Conservation (phyloP, 495 filamentous ascomycete species). For the Bacidia rubella region DNA sequence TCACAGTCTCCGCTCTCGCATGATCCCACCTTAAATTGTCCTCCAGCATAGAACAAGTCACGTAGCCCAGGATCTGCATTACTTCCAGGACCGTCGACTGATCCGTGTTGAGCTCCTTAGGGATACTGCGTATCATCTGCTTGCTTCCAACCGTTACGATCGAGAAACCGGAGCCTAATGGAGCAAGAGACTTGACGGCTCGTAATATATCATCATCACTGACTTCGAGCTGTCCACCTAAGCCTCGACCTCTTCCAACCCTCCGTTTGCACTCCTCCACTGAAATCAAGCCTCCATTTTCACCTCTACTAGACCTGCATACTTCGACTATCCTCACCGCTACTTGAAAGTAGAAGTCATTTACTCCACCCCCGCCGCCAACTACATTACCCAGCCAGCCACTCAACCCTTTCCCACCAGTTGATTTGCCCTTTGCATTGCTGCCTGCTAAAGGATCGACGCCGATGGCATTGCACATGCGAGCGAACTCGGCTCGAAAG, state of each 20-base stretch:
- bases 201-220: slow-evolving; percentile 81
- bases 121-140: slow-evolving; percentile 81
- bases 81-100: slow-evolving; percentile 85
- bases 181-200: slow-evolving; percentile 75
- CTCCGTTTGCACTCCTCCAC: slow-evolving; percentile 66
- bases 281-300: slow-evolving; percentile 86
- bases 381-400: slow-evolving; percentile 90
- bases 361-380: slow-evolving; percentile 58
- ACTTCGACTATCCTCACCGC: slow-evolving; percentile 89
- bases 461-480: slow-evolving; percentile 95
- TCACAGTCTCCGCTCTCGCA: slow-evolving; percentile 70
- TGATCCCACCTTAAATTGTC: slow-evolving; percentile 80
- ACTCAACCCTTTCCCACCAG: slow-evolving; percentile 26
- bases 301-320: slow-evolving; percentile 70
- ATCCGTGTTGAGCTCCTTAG: slow-evolving; percentile 92
- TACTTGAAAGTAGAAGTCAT: slow-evolving; percentile 97
- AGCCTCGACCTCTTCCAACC: slow-evolving; percentile 52
- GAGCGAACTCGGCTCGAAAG: slow-evolving; percentile 92
- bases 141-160: slow-evolving; percentile 68
- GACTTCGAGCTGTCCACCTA: slow-evolving; percentile 64
- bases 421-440: slow-evolving; percentile 38
- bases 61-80: slow-evolving; percentile 72
- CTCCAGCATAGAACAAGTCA: slow-evolving; percentile 82
- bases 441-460: slow-evolving; percentile 81
- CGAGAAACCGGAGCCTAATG: slow-evolving; percentile 76